Base-by-base conservation (phyloP, 78 protist species). In the Dictyostelium discoideum region DNA sequence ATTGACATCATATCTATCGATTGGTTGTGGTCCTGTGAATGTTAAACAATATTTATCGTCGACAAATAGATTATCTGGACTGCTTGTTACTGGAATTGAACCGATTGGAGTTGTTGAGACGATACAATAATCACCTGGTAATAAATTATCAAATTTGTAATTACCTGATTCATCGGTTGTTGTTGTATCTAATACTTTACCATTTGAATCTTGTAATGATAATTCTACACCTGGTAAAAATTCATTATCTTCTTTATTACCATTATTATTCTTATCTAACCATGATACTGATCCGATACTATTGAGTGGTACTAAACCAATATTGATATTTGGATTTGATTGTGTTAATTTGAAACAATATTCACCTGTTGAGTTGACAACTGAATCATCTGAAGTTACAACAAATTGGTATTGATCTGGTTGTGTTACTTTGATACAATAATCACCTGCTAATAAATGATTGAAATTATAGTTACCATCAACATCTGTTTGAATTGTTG, bases 121-220 rank as follows among this genome's bases (percentile, higher is more conserved):
- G 3, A 86, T 65, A 40, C 79, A 40, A 79, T 86, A 86, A 20
- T 48, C 32, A 10, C 85, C 92, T 54, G 92, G 78, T 26, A 74
- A 26, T 20, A 86, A 7, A 3, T 86, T 73, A 37, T 40, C 81
- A 73, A 86, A 76, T 22, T 7, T 9, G 22, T 86, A 86, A 60
- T 76, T 7, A 50, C 92, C 92, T 1, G 44, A 22, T 8, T 46
- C 2, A 37, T 86, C 85, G 22, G 85, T 76, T 11, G 92, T 57
- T 4, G 76, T 76, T 3, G 78, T 54, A 3, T 13, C 10, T 3
- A 29, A 50, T 2, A 50, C 11, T 48, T 24, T 32, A 10, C 50
- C 63, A 54, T 46, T 24, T 20, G 26, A 13, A 14, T 40, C 42
- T 4, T 2, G 26, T 20, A 32, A 7, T 5, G 50, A 9, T 8